A percentile compares a stretch with the other conserved stretches of the same genome.
These are phyloP conservation scores for Scheffersomyces ergatensis DNA, from an alignment of 805 yeast species.

Conservation along the genomic window DNA sequence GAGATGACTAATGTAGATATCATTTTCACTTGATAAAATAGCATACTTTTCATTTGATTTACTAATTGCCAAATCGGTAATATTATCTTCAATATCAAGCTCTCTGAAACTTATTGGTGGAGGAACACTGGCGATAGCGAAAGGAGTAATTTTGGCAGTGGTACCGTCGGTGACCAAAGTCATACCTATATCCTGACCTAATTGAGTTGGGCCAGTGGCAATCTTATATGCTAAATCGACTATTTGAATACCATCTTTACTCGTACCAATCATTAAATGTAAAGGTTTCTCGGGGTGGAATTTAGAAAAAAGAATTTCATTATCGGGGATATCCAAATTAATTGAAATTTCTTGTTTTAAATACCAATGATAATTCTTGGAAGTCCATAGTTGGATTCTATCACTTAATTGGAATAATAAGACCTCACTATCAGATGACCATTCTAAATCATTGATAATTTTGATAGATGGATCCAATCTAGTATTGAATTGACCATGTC, in stretches of 20 bases:
- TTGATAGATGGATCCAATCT: slow-evolving; percentile 51
- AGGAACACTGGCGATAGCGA: slow-evolving; percentile 83
- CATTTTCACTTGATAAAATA: slow-evolving; percentile 46
- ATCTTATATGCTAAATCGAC: slow-evolving; percentile 66
- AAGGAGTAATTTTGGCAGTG: slow-evolving; percentile 72
- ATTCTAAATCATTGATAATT: slow-evolving; percentile 51
- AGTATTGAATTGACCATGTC: slow-evolving; percentile 81
- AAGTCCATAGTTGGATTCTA: slow-evolving; percentile 83
- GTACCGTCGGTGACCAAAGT: slow-evolving; percentile 78
- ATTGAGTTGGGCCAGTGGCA: slow-evolving; percentile 63
- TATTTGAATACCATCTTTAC: slow-evolving; percentile 47
- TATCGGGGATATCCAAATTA: slow-evolving; percentile 15
- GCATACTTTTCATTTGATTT: slow-evolving; percentile 59
- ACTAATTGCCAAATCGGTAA: slow-evolving; percentile 65
- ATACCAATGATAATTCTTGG: slow-evolving; percentile 95
- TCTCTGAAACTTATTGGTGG: slow-evolving; percentile 87
- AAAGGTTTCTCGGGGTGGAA: slow-evolving; percentile 93
- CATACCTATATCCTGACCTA: slow-evolving; percentile 76
- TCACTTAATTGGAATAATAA: slow-evolving; percentile 64
- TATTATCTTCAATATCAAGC: slow-evolving; percentile 48
- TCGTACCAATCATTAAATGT: slow-evolving; percentile 65
- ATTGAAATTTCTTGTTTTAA: slow-evolving; percentile 71
- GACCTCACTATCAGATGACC: slow-evolving; percentile 82
- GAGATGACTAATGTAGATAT: slow-evolving; percentile 39
- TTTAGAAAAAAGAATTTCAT: slow-evolving; percentile 42